Base-by-base conservation (phyloP, 345 rosid species). In the Populus pruinosa region DNA sequence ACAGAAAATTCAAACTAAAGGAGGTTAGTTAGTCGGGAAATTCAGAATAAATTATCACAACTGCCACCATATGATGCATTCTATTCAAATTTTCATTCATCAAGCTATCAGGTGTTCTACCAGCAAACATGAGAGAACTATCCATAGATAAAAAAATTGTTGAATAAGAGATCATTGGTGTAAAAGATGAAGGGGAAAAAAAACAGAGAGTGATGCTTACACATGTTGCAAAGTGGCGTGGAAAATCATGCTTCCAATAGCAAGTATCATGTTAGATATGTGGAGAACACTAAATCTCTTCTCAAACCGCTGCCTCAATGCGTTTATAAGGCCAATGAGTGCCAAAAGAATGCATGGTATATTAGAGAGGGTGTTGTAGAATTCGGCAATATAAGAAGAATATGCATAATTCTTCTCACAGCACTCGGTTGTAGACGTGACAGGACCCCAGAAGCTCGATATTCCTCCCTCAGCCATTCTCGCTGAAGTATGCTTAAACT, bases 401-500 rank as follows among this genome's bases (percentile, higher is more conserved):
- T 90, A 56, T 25, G 72, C 83, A 29, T 88, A 94, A 81, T 94
- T 94, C 73, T 82, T 86, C 90, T 94, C 97, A 83, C 98, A 93
- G 69, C 96, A 88, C 31, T 92, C 98, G 3, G 63, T 69, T 18
- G 88, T 82, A 59, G 97, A 89, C 25, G 97, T 94, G 73, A 92
- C 96, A 2, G 98, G 98, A 71, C 96, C 97, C 97, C 97, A 91
- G 81, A 91, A 91, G 82, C 92, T 92, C 6, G 95, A 83, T 75
- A 88, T 73, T 72, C 87, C 91, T 72, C 86, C 91, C 76, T 86
- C 93, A 1, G 88, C 94, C 98, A 94, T 94, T 86, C 85, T 78
- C 39, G 38, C 13, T n/a, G 1, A 43, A n/a, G 17, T 47, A 59
- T 25, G 14, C 29, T 23, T 59, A 11, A n/a, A 59, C 6, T 59